phyloP scores from a whole-genome alignment of 805 yeast genomes.

The Pichia eremophila region DNA sequence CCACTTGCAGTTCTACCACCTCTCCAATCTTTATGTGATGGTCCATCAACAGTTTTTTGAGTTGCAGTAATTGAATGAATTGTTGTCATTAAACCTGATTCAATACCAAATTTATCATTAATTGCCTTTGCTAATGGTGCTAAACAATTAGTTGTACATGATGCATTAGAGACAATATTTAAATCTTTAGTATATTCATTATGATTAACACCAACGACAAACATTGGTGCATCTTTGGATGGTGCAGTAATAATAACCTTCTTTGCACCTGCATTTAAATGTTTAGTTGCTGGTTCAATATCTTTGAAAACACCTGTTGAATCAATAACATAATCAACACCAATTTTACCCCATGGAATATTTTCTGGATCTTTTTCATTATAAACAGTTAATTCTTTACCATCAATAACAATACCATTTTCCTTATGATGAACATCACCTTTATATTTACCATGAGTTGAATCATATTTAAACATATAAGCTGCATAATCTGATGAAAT shows the following conservation, averaged over 20 bases:
- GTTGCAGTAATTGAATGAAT: slow-evolving; percentile 95
- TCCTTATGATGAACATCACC: slow-evolving; percentile 61
- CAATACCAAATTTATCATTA: slow-evolving; percentile 78
- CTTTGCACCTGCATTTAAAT: slow-evolving; percentile 87
- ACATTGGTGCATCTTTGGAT: slow-evolving; percentile 91
- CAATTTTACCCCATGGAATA: slow-evolving; percentile 80
- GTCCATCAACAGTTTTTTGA: slow-evolving; percentile 95
- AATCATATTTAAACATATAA: slow-evolving; percentile 92
- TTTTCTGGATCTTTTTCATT: slow-evolving; percentile 78
- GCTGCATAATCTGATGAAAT: slow-evolving; percentile 86
- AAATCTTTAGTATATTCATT: slow-evolving; percentile 68
- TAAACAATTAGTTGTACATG: slow-evolving; percentile 93
- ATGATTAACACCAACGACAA: slow-evolving; percentile 85
- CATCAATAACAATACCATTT: slow-evolving; percentile 56
- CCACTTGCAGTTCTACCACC: slow-evolving; percentile 96
- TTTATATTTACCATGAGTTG: slow-evolving; percentile 79
- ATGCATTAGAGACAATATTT: slow-evolving; percentile 80
- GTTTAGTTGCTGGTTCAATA: slow-evolving; percentile 71
- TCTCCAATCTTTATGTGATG: slow-evolving; percentile 97
- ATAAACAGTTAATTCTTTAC: slow-evolving; percentile 54
- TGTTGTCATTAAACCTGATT: slow-evolving; percentile 92
- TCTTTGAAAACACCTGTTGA: slow-evolving; percentile 93
- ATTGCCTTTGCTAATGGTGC: slow-evolving; percentile 91
- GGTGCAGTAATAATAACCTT: slow-evolving; percentile 94
- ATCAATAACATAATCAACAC: slow-evolving; percentile 83